Evolutionary conservation across 2,329 filamentous ascomycete species (phyloP).

Genomic region (Cladosporium sphaerospermum): DNA sequence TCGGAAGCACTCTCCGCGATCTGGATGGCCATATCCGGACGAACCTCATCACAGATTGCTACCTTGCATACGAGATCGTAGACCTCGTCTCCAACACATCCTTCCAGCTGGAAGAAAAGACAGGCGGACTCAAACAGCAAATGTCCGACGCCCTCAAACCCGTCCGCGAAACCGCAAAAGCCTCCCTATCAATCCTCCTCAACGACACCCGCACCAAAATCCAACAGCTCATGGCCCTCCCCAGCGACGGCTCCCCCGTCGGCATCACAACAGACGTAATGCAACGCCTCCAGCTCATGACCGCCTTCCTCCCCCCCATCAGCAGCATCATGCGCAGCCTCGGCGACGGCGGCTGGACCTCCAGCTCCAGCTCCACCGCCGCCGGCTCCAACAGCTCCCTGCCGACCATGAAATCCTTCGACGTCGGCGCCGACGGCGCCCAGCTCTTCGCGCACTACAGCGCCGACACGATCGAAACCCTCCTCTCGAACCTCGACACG

Average conservation of each 20-base stretch:
- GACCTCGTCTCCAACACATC: slow-evolving; percentile 80
- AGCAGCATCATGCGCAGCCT: slow-evolving; percentile 87
- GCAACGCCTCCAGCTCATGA: slow-evolving; percentile 78
- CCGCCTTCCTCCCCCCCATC: slow-evolving; percentile 76
- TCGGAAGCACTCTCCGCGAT: slow-evolving; percentile 78
- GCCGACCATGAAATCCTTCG: slow-evolving; percentile 70
- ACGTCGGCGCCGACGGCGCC: slow-evolving; percentile 80
- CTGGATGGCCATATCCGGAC: slow-evolving; percentile 83
- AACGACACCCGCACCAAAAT: slow-evolving; percentile 74
- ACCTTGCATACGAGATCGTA: slow-evolving; percentile 88
- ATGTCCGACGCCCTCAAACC: slow-evolving; percentile 83
- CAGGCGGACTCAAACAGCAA: slow-evolving; percentile 76
- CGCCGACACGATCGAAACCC: slow-evolving; percentile 75
- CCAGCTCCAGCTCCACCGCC: slow-evolving; percentile 46
- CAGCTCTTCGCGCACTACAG: slow-evolving; percentile 88
- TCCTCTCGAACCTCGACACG: slow-evolving; percentile 68
- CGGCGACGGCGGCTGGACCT: slow-evolving; percentile 82
- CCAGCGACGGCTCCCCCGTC: slow-evolving; percentile 70
- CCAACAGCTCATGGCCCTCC: slow-evolving; percentile 58
- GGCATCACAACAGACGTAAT: slow-evolving; percentile 78
- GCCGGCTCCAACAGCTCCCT: slow-evolving; percentile 57
- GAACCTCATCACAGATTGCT: slow-evolving; percentile 86
- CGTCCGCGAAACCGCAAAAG: slow-evolving; percentile 84
- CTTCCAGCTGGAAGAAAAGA: slow-evolving; percentile 70
- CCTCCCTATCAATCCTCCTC: slow-evolving; percentile 73